These are phyloP conservation scores for Rhizopus delemar DNA, from an alignment of 371 early-diverging fungal species.

Conservation along the genomic window DNA sequence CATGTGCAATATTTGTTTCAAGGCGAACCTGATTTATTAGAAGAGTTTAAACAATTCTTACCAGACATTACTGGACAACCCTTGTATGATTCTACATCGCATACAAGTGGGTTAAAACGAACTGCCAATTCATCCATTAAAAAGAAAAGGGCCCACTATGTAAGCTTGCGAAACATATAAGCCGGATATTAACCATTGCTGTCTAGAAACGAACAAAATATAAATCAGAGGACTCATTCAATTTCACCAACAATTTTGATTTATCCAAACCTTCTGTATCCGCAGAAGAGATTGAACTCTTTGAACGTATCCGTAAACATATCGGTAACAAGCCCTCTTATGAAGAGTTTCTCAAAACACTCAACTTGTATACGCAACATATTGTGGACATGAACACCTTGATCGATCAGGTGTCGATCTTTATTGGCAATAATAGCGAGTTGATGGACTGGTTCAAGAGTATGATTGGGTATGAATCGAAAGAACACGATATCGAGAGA, in stretches of 20 bases:
- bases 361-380: conserved; percentile 94
- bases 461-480: conserved; percentile 84
- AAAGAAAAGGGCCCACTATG: background rate
- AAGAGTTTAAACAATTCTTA: conserved; percentile 95
- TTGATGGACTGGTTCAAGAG: conserved; percentile 88
- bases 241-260: conserved; percentile 10
- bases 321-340: conserved; percentile 81
- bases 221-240: background rate
- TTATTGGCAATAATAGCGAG: conserved; percentile 68
- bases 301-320: conserved; percentile 81
- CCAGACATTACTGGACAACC: conserved; percentile 56
- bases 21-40: conserved; percentile 82
- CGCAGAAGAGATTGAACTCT: conserved; percentile 81
- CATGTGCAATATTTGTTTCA: conserved; percentile 87
- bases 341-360: conserved; percentile 92
- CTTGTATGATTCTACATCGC: background rate
- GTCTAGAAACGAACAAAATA: background rate
- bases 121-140: background rate
- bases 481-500: conserved; percentile 35
- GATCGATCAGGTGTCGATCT: conserved; percentile 76
- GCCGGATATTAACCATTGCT: too few relatives aligned
- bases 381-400: conserved; percentile 79
- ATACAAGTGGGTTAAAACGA: background rate
- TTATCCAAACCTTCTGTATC: conserved; percentile 26
- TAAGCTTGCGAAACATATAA: background rate